These are phyloP conservation scores for Mucor mucedo DNA, from an alignment of 371 early-diverging fungal genomes.

Conservation along the genomic window DNA sequence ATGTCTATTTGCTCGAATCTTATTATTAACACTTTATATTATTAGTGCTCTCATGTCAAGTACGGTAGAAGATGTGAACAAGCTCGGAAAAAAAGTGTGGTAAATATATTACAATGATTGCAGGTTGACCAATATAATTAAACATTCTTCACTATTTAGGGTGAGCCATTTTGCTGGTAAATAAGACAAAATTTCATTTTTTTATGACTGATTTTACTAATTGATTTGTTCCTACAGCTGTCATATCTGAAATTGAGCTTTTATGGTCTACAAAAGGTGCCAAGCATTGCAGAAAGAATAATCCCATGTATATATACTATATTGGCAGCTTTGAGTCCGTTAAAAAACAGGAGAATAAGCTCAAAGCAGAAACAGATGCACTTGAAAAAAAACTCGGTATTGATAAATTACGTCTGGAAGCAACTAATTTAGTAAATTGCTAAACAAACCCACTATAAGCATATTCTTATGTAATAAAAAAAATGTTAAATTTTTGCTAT, in stretches of 20 bases:
- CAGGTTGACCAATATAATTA: too few species aligned
- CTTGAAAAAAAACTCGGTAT: background rate
- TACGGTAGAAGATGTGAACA: conserved; percentile 14
- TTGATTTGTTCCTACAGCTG: conserved; percentile 8
- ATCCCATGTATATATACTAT: conserved; percentile 19
- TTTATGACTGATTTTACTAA: background rate
- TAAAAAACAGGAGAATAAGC: background rate
- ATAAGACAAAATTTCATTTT: background rate
- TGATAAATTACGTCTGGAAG: too few species aligned
- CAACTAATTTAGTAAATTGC: too few species aligned
- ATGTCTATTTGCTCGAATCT: too few species aligned
- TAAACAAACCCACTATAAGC: too few species aligned
- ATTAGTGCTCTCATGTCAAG: conserved; percentile 25
- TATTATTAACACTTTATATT: background rate
- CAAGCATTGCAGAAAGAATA: conserved; percentile 13
- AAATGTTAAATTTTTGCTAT: too few species aligned
- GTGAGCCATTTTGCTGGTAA: conserved; percentile 18
- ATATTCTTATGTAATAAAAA: too few species aligned
- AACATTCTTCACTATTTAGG: background rate
- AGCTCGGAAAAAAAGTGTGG: conserved; percentile 19
- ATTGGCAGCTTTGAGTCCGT: conserved; percentile 6
- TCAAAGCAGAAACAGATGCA: conserved; percentile 5
- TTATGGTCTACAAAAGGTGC: conserved; percentile 13
- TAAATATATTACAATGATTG: background rate
- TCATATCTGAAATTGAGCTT: conserved; percentile 22